Conservation (phyloP, 2,329 filamentous ascomycete species). For the Rhynchosporium graminicola region DNA sequence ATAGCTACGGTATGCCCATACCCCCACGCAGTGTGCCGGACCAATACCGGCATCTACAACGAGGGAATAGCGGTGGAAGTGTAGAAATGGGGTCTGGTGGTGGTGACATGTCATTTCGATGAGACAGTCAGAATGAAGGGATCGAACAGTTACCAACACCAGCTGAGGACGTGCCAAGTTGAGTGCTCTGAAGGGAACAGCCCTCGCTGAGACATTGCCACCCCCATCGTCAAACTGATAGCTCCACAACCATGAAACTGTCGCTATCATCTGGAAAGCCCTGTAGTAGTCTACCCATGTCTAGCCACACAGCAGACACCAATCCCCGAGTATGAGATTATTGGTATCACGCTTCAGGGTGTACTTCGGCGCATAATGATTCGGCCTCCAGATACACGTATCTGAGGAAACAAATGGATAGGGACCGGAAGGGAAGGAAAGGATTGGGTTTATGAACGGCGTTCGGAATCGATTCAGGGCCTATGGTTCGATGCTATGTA, state of each 20-base stretch:
- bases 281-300: background rate
- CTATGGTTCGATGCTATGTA: background rate
- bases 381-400: background rate
- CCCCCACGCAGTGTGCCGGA: slow-evolving; percentile 36
- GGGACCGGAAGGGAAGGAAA: background rate
- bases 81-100: slow-evolving; percentile 17
- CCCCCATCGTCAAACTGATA: background rate
- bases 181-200: background rate
- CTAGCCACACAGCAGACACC: slow-evolving; percentile 3
- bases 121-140: background rate
- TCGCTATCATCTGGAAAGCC: background rate
- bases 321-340: slow-evolving; percentile 1
- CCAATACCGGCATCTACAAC: slow-evolving; percentile 30
- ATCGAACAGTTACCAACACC: slow-evolving; percentile 4
- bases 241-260: slow-evolving; percentile 1
- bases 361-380: slow-evolving; percentile 3
- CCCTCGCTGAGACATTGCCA: background rate
- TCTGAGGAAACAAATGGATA: background rate
- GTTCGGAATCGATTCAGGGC: background rate
- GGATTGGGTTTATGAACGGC: slow-evolving; percentile 2
- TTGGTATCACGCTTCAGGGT: slow-evolving; percentile 8
- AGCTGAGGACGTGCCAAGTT: slow-evolving; percentile 9
- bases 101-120: slow-evolving; percentile 15
- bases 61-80: slow-evolving; percentile 28
- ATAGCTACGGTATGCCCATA: slow-evolving; percentile 30